phyloP scores from a whole-genome alignment of 768 basidiomycete genomes.

The Suillus subaureus region DNA sequence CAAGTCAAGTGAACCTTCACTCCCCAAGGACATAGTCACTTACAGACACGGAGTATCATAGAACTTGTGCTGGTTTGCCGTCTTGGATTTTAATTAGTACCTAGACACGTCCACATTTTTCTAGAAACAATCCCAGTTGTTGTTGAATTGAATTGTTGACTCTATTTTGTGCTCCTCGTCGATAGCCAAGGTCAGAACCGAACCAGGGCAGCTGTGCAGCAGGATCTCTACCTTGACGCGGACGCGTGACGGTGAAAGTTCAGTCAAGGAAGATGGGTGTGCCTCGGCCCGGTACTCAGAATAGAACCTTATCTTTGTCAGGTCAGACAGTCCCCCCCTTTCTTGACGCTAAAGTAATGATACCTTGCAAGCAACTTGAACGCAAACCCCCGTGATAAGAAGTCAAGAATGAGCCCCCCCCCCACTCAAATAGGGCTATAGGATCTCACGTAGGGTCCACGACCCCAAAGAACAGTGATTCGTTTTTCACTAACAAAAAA shows the following conservation, averaged over 20 bases:
- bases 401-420: background rate
- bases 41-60: background rate
- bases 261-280: background rate
- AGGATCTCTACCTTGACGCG: background rate
- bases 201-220: background rate
- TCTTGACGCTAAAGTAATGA: background rate
- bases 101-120: background rate
- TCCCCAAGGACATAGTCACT: background rate
- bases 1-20: background rate
- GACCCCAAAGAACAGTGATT: background rate
- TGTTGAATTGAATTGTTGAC: background rate
- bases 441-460: background rate
- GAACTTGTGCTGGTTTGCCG: background rate
- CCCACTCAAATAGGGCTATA: background rate
- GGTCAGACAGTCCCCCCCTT: background rate
- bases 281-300: background rate
- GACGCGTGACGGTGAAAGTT: background rate
- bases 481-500: background rate
- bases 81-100: background rate
- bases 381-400: background rate
- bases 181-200: background rate
- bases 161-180: background rate
- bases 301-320: background rate
- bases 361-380: background rate
- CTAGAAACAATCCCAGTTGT: background rate